Percentiles rank a stretch among this genome's conserved stretches.
Conservation (phyloP, 805 yeast genomes). For the Barnettozyma salicaria region DNA sequence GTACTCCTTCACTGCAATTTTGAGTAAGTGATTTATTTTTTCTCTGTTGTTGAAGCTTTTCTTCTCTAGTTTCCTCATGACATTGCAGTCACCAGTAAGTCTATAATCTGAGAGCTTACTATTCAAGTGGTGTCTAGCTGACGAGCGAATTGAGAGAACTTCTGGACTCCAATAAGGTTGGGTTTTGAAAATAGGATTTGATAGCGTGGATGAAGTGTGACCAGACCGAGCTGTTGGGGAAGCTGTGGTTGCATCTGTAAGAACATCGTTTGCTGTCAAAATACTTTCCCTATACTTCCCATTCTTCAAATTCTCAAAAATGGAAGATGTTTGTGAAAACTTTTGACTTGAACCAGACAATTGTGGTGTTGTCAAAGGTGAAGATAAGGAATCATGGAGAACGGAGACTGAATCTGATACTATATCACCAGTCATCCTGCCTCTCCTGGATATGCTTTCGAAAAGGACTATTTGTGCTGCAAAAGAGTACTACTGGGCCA, state of each 20-base stretch:
- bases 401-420: neutral
- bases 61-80: conserved; percentile 11
- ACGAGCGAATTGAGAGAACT: neutral
- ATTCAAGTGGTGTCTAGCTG: neutral
- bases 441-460: too few relatives aligned
- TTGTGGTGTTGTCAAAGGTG: conserved; percentile 2
- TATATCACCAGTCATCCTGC: too few relatives aligned
- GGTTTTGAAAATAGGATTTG: conserved; percentile 1
- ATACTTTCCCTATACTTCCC: conserved; percentile 6
- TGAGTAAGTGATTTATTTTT: neutral
- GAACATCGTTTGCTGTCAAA: conserved; percentile 2
- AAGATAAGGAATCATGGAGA: neutral
- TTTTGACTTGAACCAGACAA: neutral
- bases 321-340: neutral
- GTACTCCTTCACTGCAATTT: conserved; percentile 3
- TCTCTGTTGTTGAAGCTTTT: conserved; percentile 1
- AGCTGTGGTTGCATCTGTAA: neutral
- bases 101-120: neutral
- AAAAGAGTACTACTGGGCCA: too few relatives aligned
- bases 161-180: conserved; percentile 8
- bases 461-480: too few relatives aligned
- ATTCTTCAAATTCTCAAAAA: conserved; percentile 8
- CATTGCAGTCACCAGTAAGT: neutral
- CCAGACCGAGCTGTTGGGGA: neutral
- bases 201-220: neutral